Percentiles rank a stretch among this genome's conserved stretches.
These are phyloP conservation scores for Eimeria necatrix DNA, from an alignment of 169 alveolate species.

Conservation along the genomic window DNA sequence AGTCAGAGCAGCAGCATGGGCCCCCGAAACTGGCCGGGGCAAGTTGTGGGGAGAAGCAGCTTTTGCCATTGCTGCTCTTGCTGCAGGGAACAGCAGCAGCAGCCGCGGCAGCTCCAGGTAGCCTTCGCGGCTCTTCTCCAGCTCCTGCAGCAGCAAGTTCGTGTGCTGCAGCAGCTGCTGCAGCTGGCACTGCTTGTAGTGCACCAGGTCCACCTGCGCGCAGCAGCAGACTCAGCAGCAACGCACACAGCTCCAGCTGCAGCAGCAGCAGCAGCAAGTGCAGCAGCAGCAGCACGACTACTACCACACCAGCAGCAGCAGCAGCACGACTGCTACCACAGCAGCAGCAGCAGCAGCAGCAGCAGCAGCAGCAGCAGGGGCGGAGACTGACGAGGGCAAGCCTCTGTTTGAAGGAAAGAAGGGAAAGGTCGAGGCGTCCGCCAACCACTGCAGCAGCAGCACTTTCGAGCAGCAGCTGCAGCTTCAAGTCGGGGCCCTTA, in stretches of 20 bases:
- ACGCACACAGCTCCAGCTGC: no score
- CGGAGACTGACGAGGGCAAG: constrained; percentile 1
- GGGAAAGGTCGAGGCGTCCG: neutral
- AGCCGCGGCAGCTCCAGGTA: neutral
- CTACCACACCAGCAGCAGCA: no score
- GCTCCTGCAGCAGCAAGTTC: neutral
- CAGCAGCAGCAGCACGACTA: no score
- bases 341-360: neutral
- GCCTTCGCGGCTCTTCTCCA: neutral
- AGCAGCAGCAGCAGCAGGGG: neutral
- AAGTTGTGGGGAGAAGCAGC: neutral
- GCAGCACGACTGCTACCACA: no score
- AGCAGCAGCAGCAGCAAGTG: no score
- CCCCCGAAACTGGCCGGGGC: neutral
- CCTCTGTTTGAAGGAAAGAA: constrained; percentile 11
- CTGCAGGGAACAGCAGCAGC: neutral
- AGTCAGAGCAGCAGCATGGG: neutral
- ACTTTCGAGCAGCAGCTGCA: neutral
- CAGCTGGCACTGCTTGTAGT: constrained; percentile 21
- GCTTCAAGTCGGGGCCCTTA: neutral
- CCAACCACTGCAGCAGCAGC: neutral
- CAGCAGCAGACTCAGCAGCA: neutral
- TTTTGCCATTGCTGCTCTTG: neutral
- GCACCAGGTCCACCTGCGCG: neutral
- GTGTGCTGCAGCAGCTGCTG: constrained; percentile 18